phyloP scores from a whole-genome alignment of 495 filamentous ascomycete species.

The Evansstolkia leycettana region DNA sequence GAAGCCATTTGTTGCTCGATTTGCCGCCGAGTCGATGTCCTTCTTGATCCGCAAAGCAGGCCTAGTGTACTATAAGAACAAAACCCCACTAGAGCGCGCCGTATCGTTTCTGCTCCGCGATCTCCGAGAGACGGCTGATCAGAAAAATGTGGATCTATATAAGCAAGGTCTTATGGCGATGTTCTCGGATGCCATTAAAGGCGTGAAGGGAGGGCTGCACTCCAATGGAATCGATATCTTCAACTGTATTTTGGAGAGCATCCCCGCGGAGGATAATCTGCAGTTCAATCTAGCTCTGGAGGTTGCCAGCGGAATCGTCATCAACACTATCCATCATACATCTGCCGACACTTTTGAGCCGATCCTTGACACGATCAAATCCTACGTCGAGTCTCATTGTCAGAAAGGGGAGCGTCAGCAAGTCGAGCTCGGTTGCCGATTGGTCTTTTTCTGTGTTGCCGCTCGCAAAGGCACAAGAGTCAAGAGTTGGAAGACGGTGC shows the following conservation, averaged over 20 bases:
- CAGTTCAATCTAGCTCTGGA: slow-evolving; percentile 38
- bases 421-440: slow-evolving; percentile 39
- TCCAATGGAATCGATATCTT: slow-evolving; percentile 67
- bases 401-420: slow-evolving; percentile 22
- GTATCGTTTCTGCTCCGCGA: slow-evolving; percentile 58
- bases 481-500: slow-evolving; percentile 53
- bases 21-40: slow-evolving; percentile 88
- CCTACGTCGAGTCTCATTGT: slow-evolving; percentile 29
- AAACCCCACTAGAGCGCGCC: slow-evolving; percentile 51
- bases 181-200: slow-evolving; percentile 79
- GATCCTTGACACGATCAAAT: slow-evolving; percentile 44
- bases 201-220: slow-evolving; percentile 65
- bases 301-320: slow-evolving; percentile 60
- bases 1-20: slow-evolving; percentile 74
- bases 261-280: slow-evolving; percentile 38
- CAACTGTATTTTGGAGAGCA: slow-evolving; percentile 40
- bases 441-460: slow-evolving; percentile 56
- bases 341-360: slow-evolving; percentile 50
- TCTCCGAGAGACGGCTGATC: slow-evolving; percentile 40
- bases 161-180: slow-evolving; percentile 81
- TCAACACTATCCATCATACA: slow-evolving; percentile 72
- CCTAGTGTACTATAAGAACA: slow-evolving; percentile 57
- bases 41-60: slow-evolving; percentile 86
- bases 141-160: slow-evolving; percentile 43
- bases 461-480: slow-evolving; percentile 72